Conservation (phyloP, 2,329 filamentous ascomycete species). For the Cercospora nicotianae region DNA sequence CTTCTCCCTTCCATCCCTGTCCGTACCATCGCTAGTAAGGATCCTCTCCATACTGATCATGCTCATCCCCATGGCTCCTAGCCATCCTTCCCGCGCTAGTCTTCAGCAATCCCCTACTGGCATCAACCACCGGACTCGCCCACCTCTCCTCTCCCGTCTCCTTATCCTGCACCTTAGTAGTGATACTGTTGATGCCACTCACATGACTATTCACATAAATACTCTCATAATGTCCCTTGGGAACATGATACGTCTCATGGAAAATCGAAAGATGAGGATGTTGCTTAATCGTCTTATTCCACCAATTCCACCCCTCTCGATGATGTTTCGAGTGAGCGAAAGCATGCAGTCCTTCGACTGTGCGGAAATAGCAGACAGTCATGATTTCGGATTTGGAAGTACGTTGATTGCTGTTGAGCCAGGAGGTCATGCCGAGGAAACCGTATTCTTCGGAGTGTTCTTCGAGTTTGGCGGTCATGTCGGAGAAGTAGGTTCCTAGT, state of each 20-base stretch:
- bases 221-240: slow-evolving; percentile 51
- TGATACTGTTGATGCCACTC: slow-evolving; percentile 37
- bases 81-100: slow-evolving; percentile 39
- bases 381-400: slow-evolving; percentile 45
- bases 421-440: slow-evolving; percentile 49
- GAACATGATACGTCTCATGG: slow-evolving; percentile 56
- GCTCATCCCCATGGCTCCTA: slow-evolving; percentile 32
- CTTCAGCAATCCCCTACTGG: slow-evolving; percentile 38
- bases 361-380: slow-evolving; percentile 54
- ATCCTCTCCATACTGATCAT: slow-evolving; percentile 30
- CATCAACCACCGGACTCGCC: slow-evolving; percentile 39
- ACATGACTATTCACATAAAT: slow-evolving; percentile 50
- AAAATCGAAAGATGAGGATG: slow-evolving; percentile 51
- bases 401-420: slow-evolving; percentile 42
- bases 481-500: no score
- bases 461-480: no score
- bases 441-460: slow-evolving; percentile 48
- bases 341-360: slow-evolving; percentile 50
- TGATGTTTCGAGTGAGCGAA: slow-evolving; percentile 56
- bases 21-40: slow-evolving; percentile 13
- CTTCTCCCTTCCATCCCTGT: no score
- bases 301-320: slow-evolving; percentile 54
- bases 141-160: slow-evolving; percentile 32
- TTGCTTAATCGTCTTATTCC: slow-evolving; percentile 40
- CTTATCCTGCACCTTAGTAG: slow-evolving; percentile 26